Base-by-base conservation (phyloP, 2,329 filamentous ascomycete genomes). In the Pyrenophora teres region DNA sequence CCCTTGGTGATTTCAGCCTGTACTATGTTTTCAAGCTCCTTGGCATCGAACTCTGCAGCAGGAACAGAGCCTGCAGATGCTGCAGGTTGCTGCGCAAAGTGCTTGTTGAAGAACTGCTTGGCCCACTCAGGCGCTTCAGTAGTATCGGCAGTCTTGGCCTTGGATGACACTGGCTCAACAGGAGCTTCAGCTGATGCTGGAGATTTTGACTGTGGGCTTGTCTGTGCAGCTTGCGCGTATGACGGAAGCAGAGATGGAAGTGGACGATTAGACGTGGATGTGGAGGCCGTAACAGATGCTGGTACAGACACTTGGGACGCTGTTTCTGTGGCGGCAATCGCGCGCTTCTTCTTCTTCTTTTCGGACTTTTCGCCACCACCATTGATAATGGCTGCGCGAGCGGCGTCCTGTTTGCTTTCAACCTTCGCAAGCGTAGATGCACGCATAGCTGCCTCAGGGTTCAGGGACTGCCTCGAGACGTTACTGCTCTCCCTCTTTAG, bases 311-410 rank as follows among this genome's bases (percentile, higher is more conserved):
- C 74, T 54, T 86, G 84, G 2, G 75, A 76, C 30, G 75, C 71
- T 10, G 77, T 74, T 3, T 80, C 79, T 9, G 43, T 18, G 6
- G 76, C 70, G 2, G 74, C 70, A 13, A 9, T 12, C 0, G 74
- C 72, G 53, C 81, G 83, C 79, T 91, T 93, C 80, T 90, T 83
- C 68, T 83, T 90, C 64, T 90, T 88, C 67, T 78, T 79, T 32
- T 77, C 70, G 1, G 67, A 68, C 58, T 73, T 76, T 54, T 72
- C 71, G 43, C 68, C 68, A 43, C 68, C 71, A 31, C 71, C 72
- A 39, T 76, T 77, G 48, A 75, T 69, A 30, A 75, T 69, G 13
- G 72, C 73, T 54, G 72, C 70, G 25, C 72, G 72, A 54, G 65
- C 71, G 37, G 72, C 70, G 45, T 75, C 73, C 50, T 75, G 74